These are phyloP conservation scores for Backusella sp. DNA, from an alignment of 192 early-diverging fungal genomes.

Conservation along the genomic window DNA sequence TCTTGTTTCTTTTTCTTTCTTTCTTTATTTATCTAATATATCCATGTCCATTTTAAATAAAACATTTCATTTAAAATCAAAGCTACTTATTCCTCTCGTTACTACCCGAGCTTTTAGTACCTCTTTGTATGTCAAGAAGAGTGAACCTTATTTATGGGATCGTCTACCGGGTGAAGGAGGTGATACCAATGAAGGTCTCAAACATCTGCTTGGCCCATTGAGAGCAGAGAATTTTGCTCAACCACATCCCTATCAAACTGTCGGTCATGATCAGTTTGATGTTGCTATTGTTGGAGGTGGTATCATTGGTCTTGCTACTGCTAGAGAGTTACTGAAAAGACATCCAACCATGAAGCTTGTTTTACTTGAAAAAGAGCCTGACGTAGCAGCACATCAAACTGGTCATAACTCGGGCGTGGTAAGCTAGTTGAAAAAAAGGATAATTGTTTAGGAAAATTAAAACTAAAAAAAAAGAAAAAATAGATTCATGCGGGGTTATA, in stretches of 20 bases:
- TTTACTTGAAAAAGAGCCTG: slow-evolving; percentile 34
- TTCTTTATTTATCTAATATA: background rate
- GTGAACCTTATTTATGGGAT: slow-evolving; percentile 17
- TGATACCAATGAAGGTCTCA: slow-evolving; percentile 15
- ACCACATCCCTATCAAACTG: background rate
- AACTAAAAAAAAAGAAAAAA: background rate
- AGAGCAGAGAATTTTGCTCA: slow-evolving; percentile 25
- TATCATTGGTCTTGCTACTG: slow-evolving; percentile 38
- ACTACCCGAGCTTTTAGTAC: background rate
- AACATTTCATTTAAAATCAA: slow-evolving; percentile 6
- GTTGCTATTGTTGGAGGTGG: slow-evolving; percentile 35
- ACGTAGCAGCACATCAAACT: slow-evolving; percentile 34
- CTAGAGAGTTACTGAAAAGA: slow-evolving; percentile 30
- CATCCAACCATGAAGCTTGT: slow-evolving; percentile 26
- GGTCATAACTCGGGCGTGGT: slow-evolving; percentile 37
- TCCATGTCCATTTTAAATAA: slow-evolving; percentile 10
- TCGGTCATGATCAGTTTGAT: slow-evolving; percentile 32
- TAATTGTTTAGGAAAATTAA: background rate
- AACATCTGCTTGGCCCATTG: slow-evolving; percentile 22
- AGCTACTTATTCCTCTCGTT: background rate
- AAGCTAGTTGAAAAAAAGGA: background rate
- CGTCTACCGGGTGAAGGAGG: slow-evolving; percentile 24
- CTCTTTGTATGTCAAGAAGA: background rate
- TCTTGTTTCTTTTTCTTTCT: background rate
- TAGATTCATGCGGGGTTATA: slow-evolving; percentile 37